phyloP scores from a whole-genome alignment of 2,329 filamentous ascomycete genomes.

The Diplocarpon mali region DNA sequence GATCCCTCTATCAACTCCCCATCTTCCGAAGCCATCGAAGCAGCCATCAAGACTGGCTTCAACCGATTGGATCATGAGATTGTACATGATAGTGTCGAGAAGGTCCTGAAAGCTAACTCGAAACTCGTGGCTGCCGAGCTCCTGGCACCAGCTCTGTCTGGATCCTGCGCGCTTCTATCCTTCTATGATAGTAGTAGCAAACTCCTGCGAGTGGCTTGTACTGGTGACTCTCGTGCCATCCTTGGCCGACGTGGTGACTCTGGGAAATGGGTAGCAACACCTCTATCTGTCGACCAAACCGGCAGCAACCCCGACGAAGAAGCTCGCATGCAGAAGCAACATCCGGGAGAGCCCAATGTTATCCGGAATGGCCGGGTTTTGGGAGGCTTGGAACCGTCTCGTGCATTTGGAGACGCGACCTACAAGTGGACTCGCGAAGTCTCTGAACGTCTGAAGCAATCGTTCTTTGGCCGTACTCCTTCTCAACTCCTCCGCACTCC shows the following conservation, averaged over 20 bases:
- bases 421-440: slow-evolving; percentile 94
- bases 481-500: slow-evolving; percentile 75
- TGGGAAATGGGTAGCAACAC: slow-evolving; percentile 87
- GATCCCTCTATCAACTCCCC: slow-evolving; percentile 50
- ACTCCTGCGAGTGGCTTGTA: slow-evolving; percentile 85
- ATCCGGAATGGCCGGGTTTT: slow-evolving; percentile 83
- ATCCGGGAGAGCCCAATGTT: slow-evolving; percentile 82
- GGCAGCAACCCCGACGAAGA: slow-evolving; percentile 80
- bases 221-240: slow-evolving; percentile 91
- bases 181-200: slow-evolving; percentile 90
- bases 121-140: slow-evolving; percentile 87
- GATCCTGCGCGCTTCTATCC: slow-evolving; percentile 91
- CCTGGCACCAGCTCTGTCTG: slow-evolving; percentile 83
- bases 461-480: slow-evolving; percentile 78
- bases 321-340: slow-evolving; percentile 69
- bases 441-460: slow-evolving; percentile 67
- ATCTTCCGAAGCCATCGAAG: slow-evolving; percentile 69
- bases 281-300: slow-evolving; percentile 88
- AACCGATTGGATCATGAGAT: slow-evolving; percentile 86
- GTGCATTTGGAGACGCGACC: slow-evolving; percentile 89
- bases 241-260: slow-evolving; percentile 66
- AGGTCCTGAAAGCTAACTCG: slow-evolving; percentile 78
- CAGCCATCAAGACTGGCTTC: slow-evolving; percentile 88
- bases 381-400: slow-evolving; percentile 81
- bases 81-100: slow-evolving; percentile 82